phyloP scores from a whole-genome alignment of 2,329 filamentous ascomycete genomes.

The Fusarium tanahbumbuense region DNA sequence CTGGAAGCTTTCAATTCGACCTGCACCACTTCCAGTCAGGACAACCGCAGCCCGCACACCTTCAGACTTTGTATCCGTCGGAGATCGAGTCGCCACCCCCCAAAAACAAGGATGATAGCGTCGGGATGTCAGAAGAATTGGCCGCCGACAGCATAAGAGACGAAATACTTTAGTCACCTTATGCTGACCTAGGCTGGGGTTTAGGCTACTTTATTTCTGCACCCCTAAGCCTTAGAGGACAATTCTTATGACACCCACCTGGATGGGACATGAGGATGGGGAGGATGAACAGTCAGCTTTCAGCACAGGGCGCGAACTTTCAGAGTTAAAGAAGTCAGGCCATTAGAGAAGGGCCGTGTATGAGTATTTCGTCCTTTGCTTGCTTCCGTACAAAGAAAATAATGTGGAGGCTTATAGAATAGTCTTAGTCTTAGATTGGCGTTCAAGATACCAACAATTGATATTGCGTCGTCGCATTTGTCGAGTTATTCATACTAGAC shows the following conservation, averaged over 20 bases:
- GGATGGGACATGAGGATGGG: not conserved
- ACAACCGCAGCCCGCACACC: conserved; percentile 11
- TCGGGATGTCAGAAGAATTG: no score
- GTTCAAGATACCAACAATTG: not conserved
- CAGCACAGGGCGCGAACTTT: not conserved
- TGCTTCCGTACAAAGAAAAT: not conserved
- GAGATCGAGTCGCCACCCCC: conserved; percentile 25
- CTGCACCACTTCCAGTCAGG: conserved; percentile 41
- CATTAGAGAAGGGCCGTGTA: not conserved
- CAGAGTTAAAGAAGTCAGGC: not conserved
- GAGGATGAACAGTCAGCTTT: not conserved
- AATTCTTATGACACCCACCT: no score
- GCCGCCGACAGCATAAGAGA: no score
- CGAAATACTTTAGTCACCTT: no score
- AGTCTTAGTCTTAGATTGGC: not conserved
- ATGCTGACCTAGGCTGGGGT: no score
- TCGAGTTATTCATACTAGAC: not conserved
- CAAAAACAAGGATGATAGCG: conserved; percentile 8
- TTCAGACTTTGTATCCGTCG: conserved; percentile 24
- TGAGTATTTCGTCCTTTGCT: not conserved
- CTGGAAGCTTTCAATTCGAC: conserved; percentile 41
- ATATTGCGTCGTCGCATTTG: not conserved
- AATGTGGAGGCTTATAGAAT: not conserved
- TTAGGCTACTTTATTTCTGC: no score
- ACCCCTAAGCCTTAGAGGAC: no score